These are phyloP conservation scores for Solanum sitiens DNA, from an alignment of 257 asterid genomes.

Conservation along the genomic window DNA sequence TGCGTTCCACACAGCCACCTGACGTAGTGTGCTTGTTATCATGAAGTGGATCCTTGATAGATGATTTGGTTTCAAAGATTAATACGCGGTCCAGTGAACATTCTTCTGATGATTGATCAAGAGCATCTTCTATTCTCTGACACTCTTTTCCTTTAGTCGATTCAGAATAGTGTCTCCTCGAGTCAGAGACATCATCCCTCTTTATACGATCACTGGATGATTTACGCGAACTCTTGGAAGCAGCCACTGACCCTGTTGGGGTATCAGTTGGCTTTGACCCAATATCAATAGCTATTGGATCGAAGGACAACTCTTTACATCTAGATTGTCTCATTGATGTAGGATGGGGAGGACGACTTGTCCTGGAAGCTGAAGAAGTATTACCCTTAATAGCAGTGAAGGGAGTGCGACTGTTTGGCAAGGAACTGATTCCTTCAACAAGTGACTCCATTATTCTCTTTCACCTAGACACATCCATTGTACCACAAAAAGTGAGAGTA, in stretches of 20 bases:
- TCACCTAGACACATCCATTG: slow-evolving; percentile 25
- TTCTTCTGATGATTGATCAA: slow-evolving; percentile 15
- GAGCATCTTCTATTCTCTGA: slow-evolving; percentile 2
- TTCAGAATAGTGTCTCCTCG: neutral
- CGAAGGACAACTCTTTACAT: slow-evolving; percentile 35
- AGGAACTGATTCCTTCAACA: slow-evolving; percentile 46
- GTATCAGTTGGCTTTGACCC: slow-evolving; percentile 18
- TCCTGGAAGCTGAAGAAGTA: slow-evolving; percentile 29
- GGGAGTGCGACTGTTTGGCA: slow-evolving; percentile 36
- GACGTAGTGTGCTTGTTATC: slow-evolving; percentile 21
- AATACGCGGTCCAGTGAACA: neutral
- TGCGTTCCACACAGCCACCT: slow-evolving; percentile 20
- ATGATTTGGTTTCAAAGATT: slow-evolving; percentile 3
- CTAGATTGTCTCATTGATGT: slow-evolving; percentile 28
- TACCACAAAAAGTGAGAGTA: slow-evolving; percentile 7
- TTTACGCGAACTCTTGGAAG: slow-evolving; percentile 32
- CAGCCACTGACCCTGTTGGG: slow-evolving; percentile 17
- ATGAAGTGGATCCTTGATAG: slow-evolving; percentile 11
- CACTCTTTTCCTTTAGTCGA: slow-evolving; percentile 15
- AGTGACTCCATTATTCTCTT: slow-evolving; percentile 47
- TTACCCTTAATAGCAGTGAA: slow-evolving; percentile 18
- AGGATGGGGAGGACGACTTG: slow-evolving; percentile 49
- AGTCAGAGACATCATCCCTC: slow-evolving; percentile 4
- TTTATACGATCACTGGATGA: slow-evolving; percentile 10
- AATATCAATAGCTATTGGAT: slow-evolving; percentile 15